Percentiles rank a stretch among this genome's conserved stretches.
phyloP scores from a whole-genome alignment of 176 grass and related monocot species.

The Hsuehochloa calcarea region DNA sequence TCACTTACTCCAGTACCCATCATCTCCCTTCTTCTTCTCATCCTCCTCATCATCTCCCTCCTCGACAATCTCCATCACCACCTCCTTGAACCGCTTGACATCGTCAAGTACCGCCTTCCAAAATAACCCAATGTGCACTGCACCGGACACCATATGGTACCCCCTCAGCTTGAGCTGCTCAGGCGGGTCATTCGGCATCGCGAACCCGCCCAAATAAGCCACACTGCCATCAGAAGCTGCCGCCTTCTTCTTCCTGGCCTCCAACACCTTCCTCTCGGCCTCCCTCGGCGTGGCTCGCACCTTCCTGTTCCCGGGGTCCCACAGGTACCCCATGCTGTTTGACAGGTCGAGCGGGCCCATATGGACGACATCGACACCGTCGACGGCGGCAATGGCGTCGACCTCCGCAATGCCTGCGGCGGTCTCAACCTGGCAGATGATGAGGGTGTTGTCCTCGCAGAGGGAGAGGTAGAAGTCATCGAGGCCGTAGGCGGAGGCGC shows the following conservation, averaged over 20 bases:
- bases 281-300: no score
- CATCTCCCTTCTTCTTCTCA: conserved; percentile 35
- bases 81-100: conserved; percentile 61
- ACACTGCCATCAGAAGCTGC: conserved; percentile 16
- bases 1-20: conserved; percentile 91
- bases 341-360: conserved; percentile 86
- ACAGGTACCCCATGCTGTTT: conserved; percentile 88
- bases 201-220: conserved; percentile 73
- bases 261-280: conserved; percentile 67
- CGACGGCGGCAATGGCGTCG: conserved; percentile 76
- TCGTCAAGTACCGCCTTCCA: conserved; percentile 58
- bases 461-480: conserved; percentile 85
- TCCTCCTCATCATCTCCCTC: conserved; percentile 42
- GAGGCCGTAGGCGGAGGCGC: conserved; percentile 80
- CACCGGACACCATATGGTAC: conserved; percentile 87
- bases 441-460: conserved; percentile 76
- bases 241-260: conserved; percentile 47
- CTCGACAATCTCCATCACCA: conserved; percentile 60
- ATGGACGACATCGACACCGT: conserved; percentile 89
- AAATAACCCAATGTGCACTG: conserved; percentile 72
- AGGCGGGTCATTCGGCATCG: conserved; percentile 74
- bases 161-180: conserved; percentile 87
- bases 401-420: conserved; percentile 50
- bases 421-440: conserved; percentile 87
- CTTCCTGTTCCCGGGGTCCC: conserved; percentile 90